A percentile compares a stretch with the other conserved stretches of the same genome.
Evolutionary conservation across 371 early-diverging fungal genomes (phyloP).

Genomic region (Coemansia sp.): DNA sequence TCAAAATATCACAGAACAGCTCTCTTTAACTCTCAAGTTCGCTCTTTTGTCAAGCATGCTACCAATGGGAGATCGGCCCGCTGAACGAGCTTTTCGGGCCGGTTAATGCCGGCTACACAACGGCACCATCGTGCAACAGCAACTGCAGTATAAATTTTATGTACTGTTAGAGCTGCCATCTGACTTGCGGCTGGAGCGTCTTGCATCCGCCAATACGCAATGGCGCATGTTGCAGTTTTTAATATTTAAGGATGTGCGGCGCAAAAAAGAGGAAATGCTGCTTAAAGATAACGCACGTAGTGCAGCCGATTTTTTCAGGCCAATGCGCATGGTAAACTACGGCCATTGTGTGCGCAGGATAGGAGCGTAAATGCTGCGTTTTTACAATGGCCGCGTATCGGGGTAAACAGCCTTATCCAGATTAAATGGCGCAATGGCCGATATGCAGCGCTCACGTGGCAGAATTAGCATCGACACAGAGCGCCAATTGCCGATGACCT

Average conservation of each 20-base stretch:
- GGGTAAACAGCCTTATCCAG: no score
- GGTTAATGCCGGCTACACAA: no score
- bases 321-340: neutral
- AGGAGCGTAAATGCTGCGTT: neutral
- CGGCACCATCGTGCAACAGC: no score
- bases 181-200: neutral
- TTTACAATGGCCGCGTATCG: no score
- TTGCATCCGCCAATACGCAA: neutral
- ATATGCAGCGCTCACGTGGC: neutral
- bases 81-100: no score
- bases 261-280: neutral
- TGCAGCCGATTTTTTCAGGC: neutral
- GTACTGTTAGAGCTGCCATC: neutral
- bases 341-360: neutral
- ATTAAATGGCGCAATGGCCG: no score
- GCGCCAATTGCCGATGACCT: no score
- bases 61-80: no score
- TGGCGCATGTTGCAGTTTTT: neutral
- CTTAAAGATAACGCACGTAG: neutral
- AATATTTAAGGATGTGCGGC: neutral
- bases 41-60: no score
- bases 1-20: no score
- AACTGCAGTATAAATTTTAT: no score
- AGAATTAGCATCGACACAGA: neutral
- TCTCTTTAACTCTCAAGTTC: no score